Base-by-base conservation (phyloP, 2,329 filamentous ascomycete genomes). In the Alternaria gaisen region DNA sequence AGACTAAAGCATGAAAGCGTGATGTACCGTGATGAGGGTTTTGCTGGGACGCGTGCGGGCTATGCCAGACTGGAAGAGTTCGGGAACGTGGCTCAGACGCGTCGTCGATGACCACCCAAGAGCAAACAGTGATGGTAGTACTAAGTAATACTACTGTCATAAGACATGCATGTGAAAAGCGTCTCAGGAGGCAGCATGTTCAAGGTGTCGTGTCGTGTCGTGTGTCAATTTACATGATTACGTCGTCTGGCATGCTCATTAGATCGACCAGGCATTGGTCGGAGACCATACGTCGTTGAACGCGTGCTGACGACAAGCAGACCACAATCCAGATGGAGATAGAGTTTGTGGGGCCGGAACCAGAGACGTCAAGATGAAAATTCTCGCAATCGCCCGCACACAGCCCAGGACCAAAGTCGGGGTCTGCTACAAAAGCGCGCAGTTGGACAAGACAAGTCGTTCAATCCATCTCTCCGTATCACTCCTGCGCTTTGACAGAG, bases 281-380 rank as follows among this genome's bases (percentile, higher is more conserved):
- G 44, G 47, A 50, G 53, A 51, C 42, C 22, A 42, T 51, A 16
- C 32, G 47, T 55, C 34, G 42, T 41, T 32, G 22, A 30, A 26
- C 52, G 58, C 54, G 58, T 48, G 51, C 51, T 68, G 60, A 69
- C 64, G 54, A 53, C 63, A 60, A 61, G 56, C 63, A 65, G 65
- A 66, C 51, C 38, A 53, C 56, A 54, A n/a, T 26, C 9, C 28
- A 41, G 46, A 24, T 28, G 28, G 51, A 20, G 24, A 52, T 26
- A n/a, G 38, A 41, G 56, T 44, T 52, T 42, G 50, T 28, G 58
- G 58, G 56, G 38, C 38, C 55, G 38, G 47, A 55, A 60, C 56
- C 65, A 65, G 53, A 65, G 61, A 56, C 50, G 44, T 46, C 12
- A 26, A 50, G 46, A 36, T 50, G 40, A 12, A 53, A 43, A 53